Conservation (phyloP, 768 basidiomycete genomes). For the Brasilioporus rufonigricans region DNA sequence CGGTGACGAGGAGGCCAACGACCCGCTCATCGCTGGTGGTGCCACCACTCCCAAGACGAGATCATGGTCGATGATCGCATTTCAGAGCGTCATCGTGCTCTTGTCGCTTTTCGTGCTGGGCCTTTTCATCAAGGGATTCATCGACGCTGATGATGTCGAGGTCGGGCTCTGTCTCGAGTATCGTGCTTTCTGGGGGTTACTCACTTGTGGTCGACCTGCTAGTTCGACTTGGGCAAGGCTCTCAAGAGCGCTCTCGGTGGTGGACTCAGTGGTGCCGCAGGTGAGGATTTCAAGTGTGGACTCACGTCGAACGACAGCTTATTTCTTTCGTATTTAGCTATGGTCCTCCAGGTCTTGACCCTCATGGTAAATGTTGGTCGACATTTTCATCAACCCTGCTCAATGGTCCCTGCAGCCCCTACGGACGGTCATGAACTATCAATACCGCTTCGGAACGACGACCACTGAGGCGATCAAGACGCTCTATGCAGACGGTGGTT, state of each 20-base stretch:
- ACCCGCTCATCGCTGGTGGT: neutral
- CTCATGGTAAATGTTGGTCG: slow-evolving; percentile 55
- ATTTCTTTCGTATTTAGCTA: slow-evolving; percentile 48
- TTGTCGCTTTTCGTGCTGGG: slow-evolving; percentile 40
- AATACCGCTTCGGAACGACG: slow-evolving; percentile 85
- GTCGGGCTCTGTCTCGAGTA: slow-evolving; percentile 39
- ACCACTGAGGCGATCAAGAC: slow-evolving; percentile 61
- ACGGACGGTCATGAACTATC: slow-evolving; percentile 98
- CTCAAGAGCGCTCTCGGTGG: slow-evolving; percentile 85
- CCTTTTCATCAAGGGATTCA: slow-evolving; percentile 66
- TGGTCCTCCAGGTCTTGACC: slow-evolving; percentile 90
- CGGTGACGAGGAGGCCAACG: slow-evolving; percentile 20
- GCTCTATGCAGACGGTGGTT: slow-evolving; percentile 78
- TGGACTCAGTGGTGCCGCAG: slow-evolving; percentile 85
- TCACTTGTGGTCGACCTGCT: slow-evolving; percentile 41
- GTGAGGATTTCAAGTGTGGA: slow-evolving; percentile 32
- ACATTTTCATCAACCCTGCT: neutral
- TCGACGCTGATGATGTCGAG: slow-evolving; percentile 64
- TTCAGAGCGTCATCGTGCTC: slow-evolving; percentile 36
- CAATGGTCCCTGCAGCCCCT: slow-evolving; percentile 53
- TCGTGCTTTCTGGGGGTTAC: slow-evolving; percentile 35
- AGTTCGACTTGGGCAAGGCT: slow-evolving; percentile 82
- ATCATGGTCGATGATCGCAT: slow-evolving; percentile 11
- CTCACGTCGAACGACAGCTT: neutral
- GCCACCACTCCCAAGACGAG: slow-evolving; percentile 4